Evolutionary conservation across 768 basidiomycete genomes (phyloP).

Genomic region (Tricholoma flavovirens): DNA sequence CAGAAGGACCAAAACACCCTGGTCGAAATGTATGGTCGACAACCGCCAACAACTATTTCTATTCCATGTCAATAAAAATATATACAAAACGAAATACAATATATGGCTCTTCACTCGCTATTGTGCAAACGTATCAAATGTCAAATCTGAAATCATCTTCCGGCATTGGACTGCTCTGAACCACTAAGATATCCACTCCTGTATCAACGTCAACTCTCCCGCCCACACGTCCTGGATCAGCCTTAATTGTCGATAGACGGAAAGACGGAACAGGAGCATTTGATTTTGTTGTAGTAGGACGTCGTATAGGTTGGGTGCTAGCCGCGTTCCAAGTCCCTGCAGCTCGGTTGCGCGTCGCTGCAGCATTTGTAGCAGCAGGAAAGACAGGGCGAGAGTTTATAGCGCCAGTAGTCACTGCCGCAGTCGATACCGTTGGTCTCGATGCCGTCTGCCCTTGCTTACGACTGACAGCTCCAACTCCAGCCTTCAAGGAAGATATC

Average conservation of each 20-base stretch:
- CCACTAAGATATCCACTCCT: not conserved
- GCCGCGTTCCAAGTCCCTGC: not conserved
- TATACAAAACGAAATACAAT: not conserved
- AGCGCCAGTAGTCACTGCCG: not conserved
- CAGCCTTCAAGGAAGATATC: not conserved
- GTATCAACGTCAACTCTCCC: not conserved
- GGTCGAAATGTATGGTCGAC: too few relatives aligned
- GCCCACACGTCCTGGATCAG: not conserved
- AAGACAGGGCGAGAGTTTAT: constrained; percentile 2
- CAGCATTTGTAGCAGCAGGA: constrained; percentile 3
- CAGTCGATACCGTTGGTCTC: not conserved
- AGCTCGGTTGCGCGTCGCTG: constrained; percentile 1
- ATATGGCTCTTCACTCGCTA: not conserved
- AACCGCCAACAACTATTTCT: too few relatives aligned
- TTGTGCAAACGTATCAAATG: not conserved
- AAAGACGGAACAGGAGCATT: not conserved
- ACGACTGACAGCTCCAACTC: not conserved
- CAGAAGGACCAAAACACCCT: too few relatives aligned
- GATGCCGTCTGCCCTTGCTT: not conserved
- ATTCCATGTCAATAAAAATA: not conserved
- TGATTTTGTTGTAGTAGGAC: constrained; percentile 7
- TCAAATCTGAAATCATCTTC: constrained; percentile 5
- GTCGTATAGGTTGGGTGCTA: not conserved
- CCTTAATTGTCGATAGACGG: not conserved
- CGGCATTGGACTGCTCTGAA: not conserved